Base-by-base conservation (phyloP, 1,284 basidiomycete species). In the Apiotrichum sp. region DNA sequence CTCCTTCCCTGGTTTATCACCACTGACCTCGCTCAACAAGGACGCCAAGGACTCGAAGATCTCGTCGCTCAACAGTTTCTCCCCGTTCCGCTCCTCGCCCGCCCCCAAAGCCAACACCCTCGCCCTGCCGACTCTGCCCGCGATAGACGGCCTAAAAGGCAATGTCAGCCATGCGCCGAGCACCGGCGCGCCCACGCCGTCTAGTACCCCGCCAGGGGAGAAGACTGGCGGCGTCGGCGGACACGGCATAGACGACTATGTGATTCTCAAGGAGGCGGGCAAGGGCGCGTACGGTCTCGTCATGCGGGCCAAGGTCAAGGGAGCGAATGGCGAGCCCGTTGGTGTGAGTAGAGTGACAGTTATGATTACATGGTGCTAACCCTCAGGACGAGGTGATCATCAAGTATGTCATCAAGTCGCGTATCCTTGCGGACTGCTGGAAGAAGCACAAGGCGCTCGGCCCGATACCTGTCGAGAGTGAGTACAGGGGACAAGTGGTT, bases 391-490 rank as follows among this genome's bases (percentile, higher is more conserved):
- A 80, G 56, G 78, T 97, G 55, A 86, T 98, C 64, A 93, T 98
- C 79, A 98, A 98, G 72, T 95, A 97, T 74, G 87, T 98, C 69
- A 95, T 98, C 80, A 98, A 98, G 78, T 93, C 90, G 55, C 88
- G 93, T 52, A 98, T 98, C 59, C 82, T 98, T 49, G 96, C 95
- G 22, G 95, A 98, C 77, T 98, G 93, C 73, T 98, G 96, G 96
- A 97, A 97, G 80, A 86, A 88, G 74, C 96, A 98, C 74, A 89
- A 90, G 42, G 84, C 87, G 59, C 84, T 91, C 68, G 96, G 96
- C 41, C 96, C 95, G 1, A 97, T 98, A 65, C 95, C 96, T 6
- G 93, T 98, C 76, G 96, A 98, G 78, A 96, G 73, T 75, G 57
- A 66, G 73, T 64, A 13, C n/a, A n/a, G 32, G 4, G 5, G 10